Evolutionary conservation across 2,329 filamentous ascomycete genomes (phyloP), one percentile per base, ranked within the genome.

Genomic region (Xenoacremonium recifei): DNA sequence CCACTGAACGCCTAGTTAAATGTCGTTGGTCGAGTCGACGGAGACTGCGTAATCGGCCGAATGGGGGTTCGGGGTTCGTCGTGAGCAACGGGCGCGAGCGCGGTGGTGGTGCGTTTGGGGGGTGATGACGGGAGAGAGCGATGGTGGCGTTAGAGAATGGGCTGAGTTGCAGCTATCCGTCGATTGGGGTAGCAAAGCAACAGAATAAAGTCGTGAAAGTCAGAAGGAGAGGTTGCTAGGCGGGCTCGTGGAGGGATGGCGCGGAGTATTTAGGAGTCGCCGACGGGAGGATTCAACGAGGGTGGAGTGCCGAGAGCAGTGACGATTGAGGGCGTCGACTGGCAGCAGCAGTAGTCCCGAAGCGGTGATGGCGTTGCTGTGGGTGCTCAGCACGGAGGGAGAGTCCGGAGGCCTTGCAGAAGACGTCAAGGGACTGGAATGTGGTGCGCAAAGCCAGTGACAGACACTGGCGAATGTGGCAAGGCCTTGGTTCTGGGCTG

Each of bases 361-460:
- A 55, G 39, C 50, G 50, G 52, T 43, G 44, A 41, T 54, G 46
- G 48, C 48, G 48, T 32, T 35, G 37, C 32, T 38, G 33, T 27
- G 45, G 16, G 29, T 31, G n/a, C 7, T 31, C 29, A 31, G 12
- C n/a, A 19, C 32, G 15, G 16, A 34, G 7, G 32, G 16, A 34
- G 16, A 16, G 16, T 34, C 6, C 50, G 44, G 39, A 44, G 44
- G 44, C 42, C 46, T 48, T 52, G 50, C 39, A 35, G 45, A 34
- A 37, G 40, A 40, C 21, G 47, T 43, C 42, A 42, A 27, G 45
- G 35, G 48, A 51, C 49, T 58, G 56, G 56, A 58, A 59, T 59
- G 56, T 35, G 52, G 53, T 27, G 35, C 47, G 37, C 36, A 10
- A 7, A 15, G 29, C 12, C n/a, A n/a, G 29, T 10, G 29, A 6